A percentile compares a stretch with the other conserved stretches of the same genome.
Conservation (phyloP, 1,284 basidiomycete genomes). For the Cutaneotrichosporon dermatis region DNA sequence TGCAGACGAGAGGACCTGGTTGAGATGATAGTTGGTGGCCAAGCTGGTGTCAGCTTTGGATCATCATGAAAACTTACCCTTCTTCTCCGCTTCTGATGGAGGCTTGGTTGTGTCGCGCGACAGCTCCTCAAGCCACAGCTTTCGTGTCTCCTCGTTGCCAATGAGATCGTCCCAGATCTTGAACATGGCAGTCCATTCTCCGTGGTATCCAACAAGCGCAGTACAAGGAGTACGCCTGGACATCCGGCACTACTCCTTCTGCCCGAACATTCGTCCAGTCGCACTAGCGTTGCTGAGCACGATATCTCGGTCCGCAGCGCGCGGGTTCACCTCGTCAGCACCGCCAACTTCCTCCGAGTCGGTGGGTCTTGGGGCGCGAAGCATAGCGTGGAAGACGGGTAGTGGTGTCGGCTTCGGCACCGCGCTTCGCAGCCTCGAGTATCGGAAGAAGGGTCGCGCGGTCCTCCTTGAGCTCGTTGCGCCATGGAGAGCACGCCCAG, state of each 20-base stretch:
- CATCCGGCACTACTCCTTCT: slow-evolving; percentile 31
- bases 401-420: slow-evolving; percentile 22
- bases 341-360: neutral
- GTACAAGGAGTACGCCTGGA: slow-evolving; percentile 44
- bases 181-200: slow-evolving; percentile 21
- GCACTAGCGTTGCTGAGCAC: slow-evolving; percentile 5
- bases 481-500: neutral
- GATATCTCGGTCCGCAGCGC: slow-evolving; percentile 2
- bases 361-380: slow-evolving; percentile 2
- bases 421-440: slow-evolving; percentile 4
- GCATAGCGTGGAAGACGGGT: slow-evolving; percentile 14
- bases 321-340: neutral
- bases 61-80: slow-evolving; percentile 7
- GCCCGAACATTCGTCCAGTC: slow-evolving; percentile 29
- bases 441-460: neutral
- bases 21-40: slow-evolving; percentile 42
- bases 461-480: slow-evolving; percentile 1
- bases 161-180: slow-evolving; percentile 34
- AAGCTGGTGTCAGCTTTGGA: slow-evolving; percentile 15
- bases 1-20: slow-evolving; percentile 40
- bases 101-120: neutral
- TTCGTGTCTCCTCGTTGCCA: neutral
- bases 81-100: slow-evolving; percentile 5
- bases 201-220: slow-evolving; percentile 41
- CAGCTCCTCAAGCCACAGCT: slow-evolving; percentile 8